Evolutionary conservation across 2,329 filamentous ascomycete species (phyloP), one percentile per base, ranked within the genome.

Genomic region (Dryadomyces quercivorus): DNA sequence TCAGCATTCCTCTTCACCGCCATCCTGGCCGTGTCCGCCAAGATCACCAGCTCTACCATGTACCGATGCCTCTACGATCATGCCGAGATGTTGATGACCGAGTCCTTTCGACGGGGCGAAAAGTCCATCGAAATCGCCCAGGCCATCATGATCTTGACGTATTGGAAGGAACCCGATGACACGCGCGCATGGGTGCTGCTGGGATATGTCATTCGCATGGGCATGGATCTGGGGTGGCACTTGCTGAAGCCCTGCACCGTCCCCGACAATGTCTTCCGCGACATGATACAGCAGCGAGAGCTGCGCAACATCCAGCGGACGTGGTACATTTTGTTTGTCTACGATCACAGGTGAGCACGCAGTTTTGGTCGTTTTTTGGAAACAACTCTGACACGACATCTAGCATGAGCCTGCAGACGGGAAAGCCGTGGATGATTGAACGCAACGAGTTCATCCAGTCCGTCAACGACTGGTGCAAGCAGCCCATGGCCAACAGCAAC

Each of bases 161-260:
- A 71, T 56, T 72, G 69, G 69, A 72, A 72, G 59, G 67, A 71
- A 43, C 67, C 69, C 3, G 65, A 68, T 9, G 70, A 72, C 55
- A 69, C 64, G 7, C 62, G 70, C 15, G 67, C 66, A 3, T 72
- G 70, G 69, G 61, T 68, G 18, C 61, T 66, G 1, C 59, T 72
- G 8, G 70, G 70, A 2, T 70, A 70, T 53, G 67, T 66, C 0
- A 70, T 72, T 42, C 61, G 70, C 7, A 67, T 71, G 61, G 66
- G 67, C 52, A 69, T 52, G 50, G 50, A 52, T 13, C 20, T 52
- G 38, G 50, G 50, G 8, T 52, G 40, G 50, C 50, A 52, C 40
- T 3, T 9, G 38, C 40, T 52, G n/a, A 12, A 18, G 9, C 40
- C 40, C 4, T 31, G 26, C 26, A 31, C 26, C 26, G 26, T 31